Base-by-base conservation (phyloP, 495 filamentous ascomycete species). In the Stereocaulon alpinum region DNA sequence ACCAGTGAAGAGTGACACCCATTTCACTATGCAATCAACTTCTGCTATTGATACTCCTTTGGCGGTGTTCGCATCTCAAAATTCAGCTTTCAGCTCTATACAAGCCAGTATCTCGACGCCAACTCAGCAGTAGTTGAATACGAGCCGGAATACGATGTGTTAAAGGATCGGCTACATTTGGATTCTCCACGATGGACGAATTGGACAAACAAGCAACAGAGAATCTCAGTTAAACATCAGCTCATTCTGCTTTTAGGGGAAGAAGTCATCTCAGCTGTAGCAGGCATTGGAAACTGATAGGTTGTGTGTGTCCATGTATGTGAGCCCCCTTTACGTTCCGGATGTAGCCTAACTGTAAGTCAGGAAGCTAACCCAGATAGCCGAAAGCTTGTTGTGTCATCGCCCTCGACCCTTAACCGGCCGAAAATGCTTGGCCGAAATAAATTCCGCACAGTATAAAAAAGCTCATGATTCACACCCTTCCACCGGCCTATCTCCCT, bases 341-440 rank as follows among this genome's bases (percentile, higher is more conserved):
- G 29, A 30, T 50, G 4, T 22, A n/a, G 12, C 47, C 47, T 32
- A 20, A 50, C 5, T 11, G 27, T 30, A 6, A 11, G 24, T 24
- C 47, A 50, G 29, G 24, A 15, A 17, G 24, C 24, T 24, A 24
- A 24, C 1, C 24, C 24, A 24, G 24, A 24, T 9, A 50, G 47
- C 47, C 47, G 47, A 29, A 47, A 17, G 18, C 47, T 30, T 40
- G 32, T 55, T 55, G 32, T 55, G 51, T 55, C 51, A 55, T 55
- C 51, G 51, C 47, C 24, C 47, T 50, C 30, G 24, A 32, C 47
- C 47, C 22, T 24, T 50, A 50, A 17, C 27, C 34, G 37, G 51
- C 20, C 18, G 18, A 22, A 55, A 37, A 18, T 37, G 51, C 20
- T 20, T 55, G 51, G 32, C 18, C 34, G 2, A 55, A 6, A 53